Conservation (phyloP, 495 filamentous ascomycete genomes). For the Podospora appendiculata region DNA sequence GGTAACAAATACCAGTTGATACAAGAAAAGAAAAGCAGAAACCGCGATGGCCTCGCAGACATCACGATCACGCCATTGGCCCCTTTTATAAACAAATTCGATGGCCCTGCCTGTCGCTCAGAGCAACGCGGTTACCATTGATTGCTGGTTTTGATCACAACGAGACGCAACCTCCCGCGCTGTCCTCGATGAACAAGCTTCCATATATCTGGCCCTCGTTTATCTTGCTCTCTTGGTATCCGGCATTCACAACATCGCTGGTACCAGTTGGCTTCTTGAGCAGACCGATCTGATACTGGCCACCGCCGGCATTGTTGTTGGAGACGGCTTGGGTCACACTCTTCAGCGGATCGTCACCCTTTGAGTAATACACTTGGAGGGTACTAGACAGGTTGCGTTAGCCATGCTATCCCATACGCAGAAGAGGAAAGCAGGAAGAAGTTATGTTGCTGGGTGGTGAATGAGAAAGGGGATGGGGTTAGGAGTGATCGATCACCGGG, state of each 20-base stretch:
- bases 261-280: constrained; percentile 51
- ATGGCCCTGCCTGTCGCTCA: too few relatives aligned
- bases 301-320: constrained; percentile 46
- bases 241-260: constrained; percentile 42
- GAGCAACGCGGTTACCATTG: too few relatives aligned
- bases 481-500: too few relatives aligned
- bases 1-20: too few relatives aligned
- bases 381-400: constrained; percentile 28
- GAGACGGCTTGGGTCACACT: constrained; percentile 36
- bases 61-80: too few relatives aligned
- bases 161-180: constrained; percentile 34
- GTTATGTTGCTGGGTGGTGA: too few relatives aligned
- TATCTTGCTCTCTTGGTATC: constrained; percentile 42
- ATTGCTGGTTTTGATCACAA: constrained; percentile 12
- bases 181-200: constrained; percentile 49
- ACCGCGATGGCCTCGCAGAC: too few relatives aligned
- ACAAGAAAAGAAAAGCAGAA: too few relatives aligned
- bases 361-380: constrained; percentile 47
- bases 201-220: constrained; percentile 50
- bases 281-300: constrained; percentile 51
- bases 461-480: neutral
- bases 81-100: too few relatives aligned
- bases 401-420: neutral
- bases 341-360: constrained; percentile 35
- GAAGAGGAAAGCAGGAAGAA: neutral